These are phyloP conservation scores for Zygotorulaspora chibaensis DNA, from an alignment of 805 yeast genomes.

Conservation along the genomic window DNA sequence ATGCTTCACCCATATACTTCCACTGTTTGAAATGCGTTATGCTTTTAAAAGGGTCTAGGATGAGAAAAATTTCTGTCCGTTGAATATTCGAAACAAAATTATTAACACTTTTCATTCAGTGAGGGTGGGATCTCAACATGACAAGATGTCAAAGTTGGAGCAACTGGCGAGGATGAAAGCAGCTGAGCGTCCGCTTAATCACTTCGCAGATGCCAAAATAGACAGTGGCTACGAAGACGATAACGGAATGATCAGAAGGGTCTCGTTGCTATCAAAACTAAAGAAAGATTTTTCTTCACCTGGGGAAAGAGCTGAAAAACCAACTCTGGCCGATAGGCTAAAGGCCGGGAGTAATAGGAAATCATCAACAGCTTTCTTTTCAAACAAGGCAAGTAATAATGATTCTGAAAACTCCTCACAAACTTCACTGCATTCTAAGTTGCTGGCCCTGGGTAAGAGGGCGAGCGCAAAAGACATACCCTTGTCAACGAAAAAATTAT, in stretches of 20 bases:
- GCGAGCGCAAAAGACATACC: background rate
- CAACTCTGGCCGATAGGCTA: slow-evolving; percentile 8
- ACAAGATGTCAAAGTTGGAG: slow-evolving; percentile 16
- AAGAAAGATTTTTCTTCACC: slow-evolving; percentile 4
- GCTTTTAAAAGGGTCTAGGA: background rate
- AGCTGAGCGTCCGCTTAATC: slow-evolving; percentile 2
- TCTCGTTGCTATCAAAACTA: slow-evolving; percentile 11
- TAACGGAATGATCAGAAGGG: slow-evolving; percentile 4
- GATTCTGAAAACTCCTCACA: background rate
- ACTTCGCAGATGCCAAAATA: background rate
- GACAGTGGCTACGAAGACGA: background rate
- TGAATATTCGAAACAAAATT: slow-evolving; percentile 2
- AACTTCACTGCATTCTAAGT: slow-evolving; percentile 13
- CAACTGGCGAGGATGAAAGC: slow-evolving; percentile 15
- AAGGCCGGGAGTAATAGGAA: background rate
- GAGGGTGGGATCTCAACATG: slow-evolving; percentile 8
- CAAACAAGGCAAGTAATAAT: background rate
- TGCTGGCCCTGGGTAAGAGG: slow-evolving; percentile 12
- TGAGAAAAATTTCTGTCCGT: slow-evolving; percentile 1
- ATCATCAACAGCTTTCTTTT: background rate
- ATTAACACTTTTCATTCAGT: slow-evolving; percentile 14
- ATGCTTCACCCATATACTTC: background rate
- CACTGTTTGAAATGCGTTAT: slow-evolving; percentile 2
- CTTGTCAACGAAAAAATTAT: too few species aligned
- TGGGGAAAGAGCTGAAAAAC: background rate